Conservation (phyloP, 345 rosid genomes). For the Gossypium sturtianum region DNA sequence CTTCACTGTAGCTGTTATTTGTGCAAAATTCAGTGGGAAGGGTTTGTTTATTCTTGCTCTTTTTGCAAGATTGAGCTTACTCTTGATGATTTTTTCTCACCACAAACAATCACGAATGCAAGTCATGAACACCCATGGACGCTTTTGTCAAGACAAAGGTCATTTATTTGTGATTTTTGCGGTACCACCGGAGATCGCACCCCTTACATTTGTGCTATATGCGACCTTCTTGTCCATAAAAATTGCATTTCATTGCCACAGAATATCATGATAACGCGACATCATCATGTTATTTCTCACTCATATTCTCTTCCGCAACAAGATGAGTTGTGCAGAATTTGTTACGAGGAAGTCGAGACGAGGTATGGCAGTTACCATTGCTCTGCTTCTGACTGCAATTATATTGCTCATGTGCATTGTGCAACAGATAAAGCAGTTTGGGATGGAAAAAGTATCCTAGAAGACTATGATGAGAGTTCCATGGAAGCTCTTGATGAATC, state of each 20-base stretch:
- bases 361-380: conserved; percentile 13
- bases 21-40: neutral
- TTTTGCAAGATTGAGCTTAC: neutral
- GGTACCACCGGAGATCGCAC: neutral
- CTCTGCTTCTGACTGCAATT: neutral
- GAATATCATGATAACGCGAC: neutral
- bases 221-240: too few species aligned
- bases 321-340: neutral
- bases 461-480: neutral
- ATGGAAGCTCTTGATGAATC: neutral
- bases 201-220: too few species aligned
- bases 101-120: too few species aligned
- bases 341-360: neutral
- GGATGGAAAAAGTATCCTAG: conserved; percentile 2
- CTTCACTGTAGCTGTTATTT: neutral
- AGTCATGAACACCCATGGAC: neutral
- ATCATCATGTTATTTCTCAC: neutral
- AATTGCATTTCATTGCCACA: neutral
- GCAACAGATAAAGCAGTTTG: conserved; percentile 10
- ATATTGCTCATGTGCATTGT: conserved; percentile 14
- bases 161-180: conserved; percentile 21
- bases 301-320: neutral
- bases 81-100: neutral
- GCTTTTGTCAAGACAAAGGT: neutral
- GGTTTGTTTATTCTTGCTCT: neutral